phyloP scores from a whole-genome alignment of 1,284 basidiomycete genomes.

The Irpex sp. region DNA sequence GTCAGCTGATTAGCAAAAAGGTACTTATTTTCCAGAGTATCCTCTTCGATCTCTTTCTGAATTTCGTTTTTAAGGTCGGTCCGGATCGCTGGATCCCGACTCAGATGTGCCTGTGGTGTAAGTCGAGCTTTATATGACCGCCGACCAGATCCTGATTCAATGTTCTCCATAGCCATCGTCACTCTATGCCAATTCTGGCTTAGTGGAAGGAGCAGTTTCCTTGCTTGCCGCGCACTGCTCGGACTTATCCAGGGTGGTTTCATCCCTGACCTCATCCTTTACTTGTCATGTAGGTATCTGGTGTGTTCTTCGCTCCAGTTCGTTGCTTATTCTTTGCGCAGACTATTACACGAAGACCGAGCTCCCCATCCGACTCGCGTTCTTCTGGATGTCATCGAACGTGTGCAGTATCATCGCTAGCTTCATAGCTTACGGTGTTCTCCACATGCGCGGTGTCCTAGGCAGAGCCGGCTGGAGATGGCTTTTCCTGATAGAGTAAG shows the following conservation, averaged over 20 bases:
- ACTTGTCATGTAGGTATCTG: constrained; percentile 62
- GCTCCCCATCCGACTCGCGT: constrained; percentile 50
- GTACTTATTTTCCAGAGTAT: not conserved
- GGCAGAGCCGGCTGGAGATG: constrained; percentile 55
- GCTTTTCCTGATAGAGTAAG: constrained; percentile 42
- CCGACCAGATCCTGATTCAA: constrained; percentile 27
- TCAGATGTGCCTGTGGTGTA: constrained; percentile 36
- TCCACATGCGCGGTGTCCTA: constrained; percentile 52
- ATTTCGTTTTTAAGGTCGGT: constrained; percentile 37
- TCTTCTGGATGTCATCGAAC: constrained; percentile 60
- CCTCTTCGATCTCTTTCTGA: not conserved
- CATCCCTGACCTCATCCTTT: constrained; percentile 57
- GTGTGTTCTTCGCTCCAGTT: not conserved
- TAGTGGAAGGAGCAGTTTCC: constrained; percentile 46
- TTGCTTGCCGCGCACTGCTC: constrained; percentile 24
- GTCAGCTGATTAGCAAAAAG: constrained; percentile 59
- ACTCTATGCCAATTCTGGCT: constrained; percentile 59
- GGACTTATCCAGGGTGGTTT: constrained; percentile 51
- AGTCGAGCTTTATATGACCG: not conserved
- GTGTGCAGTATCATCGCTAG: constrained; percentile 43
- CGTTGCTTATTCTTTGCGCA: constrained; percentile 19
- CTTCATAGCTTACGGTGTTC: constrained; percentile 57
- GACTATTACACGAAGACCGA: constrained; percentile 15
- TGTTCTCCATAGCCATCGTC: constrained; percentile 42
- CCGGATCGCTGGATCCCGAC: constrained; percentile 67